Evolutionary conservation across 2,329 filamentous ascomycete genomes (phyloP), one percentile per base, ranked within the genome.

Genomic region (Blumeria hordei): DNA sequence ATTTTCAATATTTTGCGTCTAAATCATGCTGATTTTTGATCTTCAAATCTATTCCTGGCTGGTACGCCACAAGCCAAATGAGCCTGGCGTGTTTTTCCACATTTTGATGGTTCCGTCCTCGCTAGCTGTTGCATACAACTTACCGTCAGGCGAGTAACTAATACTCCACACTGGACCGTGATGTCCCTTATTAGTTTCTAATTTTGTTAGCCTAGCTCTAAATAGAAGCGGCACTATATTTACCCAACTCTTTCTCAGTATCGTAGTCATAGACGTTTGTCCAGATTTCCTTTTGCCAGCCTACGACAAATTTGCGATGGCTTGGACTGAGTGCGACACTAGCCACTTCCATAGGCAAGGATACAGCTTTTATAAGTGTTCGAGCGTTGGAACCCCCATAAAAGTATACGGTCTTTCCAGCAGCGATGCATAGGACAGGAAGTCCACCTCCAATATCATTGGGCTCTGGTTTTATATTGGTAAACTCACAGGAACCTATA

Each of bases 81-180:
- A 75, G 0, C 78, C 78, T 6, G 79, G 75, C 57, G 78, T 81
- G 59, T 82, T 82, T 69, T 82, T 82, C 78, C 78, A 82, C 72
- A 98, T 73, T 70, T 98, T 98, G 67, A 98, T 93, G 0, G 92
- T 98, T 43, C 92, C 92, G 64, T 98, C 92, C 66, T 98, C 92
- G 52, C 88, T 95, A 34, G 86, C 92, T 1, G 92, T 98, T 1
- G 88, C 92, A 65, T 96, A 98, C 7, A 98, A 72, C 66, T 94
- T 95, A 50, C 88, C 88, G 64, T 98, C 92, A 0, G 92, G 92
- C 0, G 88, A 92, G 68, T 94, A 98, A 56, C 83, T 83, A 57
- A 93, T 81, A 6, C 88, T 94, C 92, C 92, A 98, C 58, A 98
- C 92, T 1, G 90, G 90, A 1, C 92, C 92, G 64, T 98, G 92